Evolutionary conservation across 352 stramenopile species (phyloP), one percentile per base, ranked within the genome.

Genomic region (Thalassiosira mediterranea): DNA sequence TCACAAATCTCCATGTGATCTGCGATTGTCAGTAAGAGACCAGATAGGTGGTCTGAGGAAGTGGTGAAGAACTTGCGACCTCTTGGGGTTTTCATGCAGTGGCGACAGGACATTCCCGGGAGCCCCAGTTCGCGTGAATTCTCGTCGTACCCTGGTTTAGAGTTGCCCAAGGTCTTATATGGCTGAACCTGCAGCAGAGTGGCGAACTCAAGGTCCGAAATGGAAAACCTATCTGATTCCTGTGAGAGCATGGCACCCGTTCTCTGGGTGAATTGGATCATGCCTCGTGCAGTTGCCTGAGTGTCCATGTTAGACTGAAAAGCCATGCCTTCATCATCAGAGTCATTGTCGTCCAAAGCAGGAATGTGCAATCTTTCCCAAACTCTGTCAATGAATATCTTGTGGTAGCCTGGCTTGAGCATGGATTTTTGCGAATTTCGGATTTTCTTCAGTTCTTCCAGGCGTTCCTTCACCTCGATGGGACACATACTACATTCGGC

Each of bases 361-460:
- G n/a, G n/a, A n/a, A n/a, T n/a, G 47, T 83, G 74, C 4, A 84
- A 21, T 8, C 51, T 62, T 32, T 56, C 26, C 76, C 76, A 84
- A 2, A 84, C 63, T 21, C 57, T 51, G 61, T 84, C 76, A 61
- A 84, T 81, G 26, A 84, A 84, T 11, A 81, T 73, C 37, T 81
- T 84, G 70, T 84, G 76, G 60, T 73, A 52, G 13, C 76, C 76
- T 31, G 29, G 19, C 48, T 84, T 81, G 26, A 84, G 70, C 2
- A 48, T 38, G 13, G 70, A 84, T 42, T 84, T 84, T 74, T 84
- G 76, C 4, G 58, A 70, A 38, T 77, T 80, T 25, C 76, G 49
- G 31, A 67, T 46, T 3, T 28, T 3, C 51, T 84, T 84, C 19
- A 81, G 47, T 23, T 76, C 57, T 8, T 80, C 71, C 2, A 84